phyloP scores from a whole-genome alignment of 2,329 filamentous ascomycete species.

The Geoglossum cookeanum region DNA sequence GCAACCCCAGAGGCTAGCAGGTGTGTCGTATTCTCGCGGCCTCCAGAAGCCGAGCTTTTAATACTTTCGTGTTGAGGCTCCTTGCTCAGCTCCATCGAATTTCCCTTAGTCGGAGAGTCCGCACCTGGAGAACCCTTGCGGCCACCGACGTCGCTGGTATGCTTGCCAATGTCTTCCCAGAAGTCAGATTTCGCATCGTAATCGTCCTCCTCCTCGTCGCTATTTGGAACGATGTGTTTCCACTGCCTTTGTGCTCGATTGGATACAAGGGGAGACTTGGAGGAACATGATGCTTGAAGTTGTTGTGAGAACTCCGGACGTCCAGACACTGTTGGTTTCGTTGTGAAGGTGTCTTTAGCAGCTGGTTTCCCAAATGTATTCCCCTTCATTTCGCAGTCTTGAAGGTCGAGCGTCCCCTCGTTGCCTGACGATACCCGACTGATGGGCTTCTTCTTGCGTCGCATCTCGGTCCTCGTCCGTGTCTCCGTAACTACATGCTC shows the following conservation, averaged over 20 bases:
- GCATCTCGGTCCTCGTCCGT: constrained; percentile 3
- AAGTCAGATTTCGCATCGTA: neutral
- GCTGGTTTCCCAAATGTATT: neutral
- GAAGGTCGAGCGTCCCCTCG: neutral
- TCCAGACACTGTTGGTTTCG: neutral
- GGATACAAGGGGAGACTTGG: constrained; percentile 3
- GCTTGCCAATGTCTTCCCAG: neutral
- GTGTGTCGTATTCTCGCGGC: neutral
- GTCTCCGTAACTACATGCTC: constrained; percentile 3
- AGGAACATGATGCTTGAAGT: constrained; percentile 9
- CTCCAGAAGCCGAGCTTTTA: neutral
- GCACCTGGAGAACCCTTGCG: neutral
- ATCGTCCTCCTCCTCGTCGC: constrained; percentile 3
- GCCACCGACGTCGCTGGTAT: neutral
- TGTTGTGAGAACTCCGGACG: neutral
- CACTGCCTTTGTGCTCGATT: neutral
- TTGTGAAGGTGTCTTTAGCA: neutral
- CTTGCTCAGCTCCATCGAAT: neutral
- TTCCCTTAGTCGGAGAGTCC: neutral
- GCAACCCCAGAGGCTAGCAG: neutral
- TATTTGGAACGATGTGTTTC: neutral
- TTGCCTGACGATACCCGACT: neutral
- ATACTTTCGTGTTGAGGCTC: neutral
- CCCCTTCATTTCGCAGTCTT: neutral
- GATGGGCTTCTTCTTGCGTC: neutral